A percentile compares a stretch with the other conserved stretches of the same genome.
Conservation (phyloP, 129 eudicot genomes). For the Scalesia atractyloides region DNA sequence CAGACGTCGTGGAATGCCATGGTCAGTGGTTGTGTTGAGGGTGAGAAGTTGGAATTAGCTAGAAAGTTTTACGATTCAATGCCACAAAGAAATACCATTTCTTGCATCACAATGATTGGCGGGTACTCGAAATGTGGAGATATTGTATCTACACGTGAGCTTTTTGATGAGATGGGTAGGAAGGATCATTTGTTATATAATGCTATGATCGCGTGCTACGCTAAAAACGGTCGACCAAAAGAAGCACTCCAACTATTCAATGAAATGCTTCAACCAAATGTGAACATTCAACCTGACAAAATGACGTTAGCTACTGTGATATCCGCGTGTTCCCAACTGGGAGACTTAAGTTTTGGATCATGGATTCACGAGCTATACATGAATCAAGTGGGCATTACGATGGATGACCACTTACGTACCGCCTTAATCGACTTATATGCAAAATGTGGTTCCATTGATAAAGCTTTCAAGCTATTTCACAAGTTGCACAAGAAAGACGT, state of each 20-base stretch:
- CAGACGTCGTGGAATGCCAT: slow-evolving; percentile 41
- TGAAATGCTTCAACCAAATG: slow-evolving; percentile 39
- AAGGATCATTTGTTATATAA: slow-evolving; percentile 43
- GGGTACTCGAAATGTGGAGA: slow-evolving; percentile 42
- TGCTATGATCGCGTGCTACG: slow-evolving; percentile 52
- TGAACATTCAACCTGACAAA: slow-evolving; percentile 40
- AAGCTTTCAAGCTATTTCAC: slow-evolving; percentile 41
- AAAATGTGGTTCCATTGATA: slow-evolving; percentile 49
- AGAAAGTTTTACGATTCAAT: slow-evolving; percentile 31
- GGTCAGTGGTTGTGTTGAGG: slow-evolving; percentile 39
- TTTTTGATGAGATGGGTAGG: slow-evolving; percentile 26
- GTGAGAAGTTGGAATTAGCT: slow-evolving; percentile 27
- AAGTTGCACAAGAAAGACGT: slow-evolving; percentile 43
- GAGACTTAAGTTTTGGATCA: slow-evolving; percentile 40
- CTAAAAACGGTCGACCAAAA: slow-evolving; percentile 46
- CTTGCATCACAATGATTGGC: slow-evolving; percentile 35
- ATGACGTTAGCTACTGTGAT: slow-evolving; percentile 50
- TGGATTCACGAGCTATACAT: slow-evolving; percentile 34
- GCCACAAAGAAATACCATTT: slow-evolving; percentile 38
- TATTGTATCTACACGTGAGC: slow-evolving; percentile 26
- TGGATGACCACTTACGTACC: slow-evolving; percentile 48
- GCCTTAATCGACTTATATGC: slow-evolving; percentile 55
- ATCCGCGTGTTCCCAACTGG: slow-evolving; percentile 51
- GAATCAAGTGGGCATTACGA: slow-evolving; percentile 25
- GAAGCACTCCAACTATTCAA: slow-evolving; percentile 45